Percentiles rank a stretch among this genome's conserved stretches.
These are phyloP conservation scores for Metarhizium humberi DNA, from an alignment of 2,329 filamentous ascomycete species.

Conservation along the genomic window DNA sequence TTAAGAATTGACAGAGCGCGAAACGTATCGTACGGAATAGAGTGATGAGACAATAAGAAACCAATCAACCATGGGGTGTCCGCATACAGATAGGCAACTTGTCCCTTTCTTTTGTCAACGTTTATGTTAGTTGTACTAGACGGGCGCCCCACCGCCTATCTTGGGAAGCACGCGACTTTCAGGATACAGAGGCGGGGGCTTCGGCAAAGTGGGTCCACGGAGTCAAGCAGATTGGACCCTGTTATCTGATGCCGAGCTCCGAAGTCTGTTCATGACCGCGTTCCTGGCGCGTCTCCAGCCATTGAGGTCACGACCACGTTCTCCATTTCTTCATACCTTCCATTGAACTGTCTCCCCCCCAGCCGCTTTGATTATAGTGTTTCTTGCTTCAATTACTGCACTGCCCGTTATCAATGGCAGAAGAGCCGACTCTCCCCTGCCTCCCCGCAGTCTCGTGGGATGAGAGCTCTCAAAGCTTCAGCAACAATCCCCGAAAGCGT, in stretches of 20 bases:
- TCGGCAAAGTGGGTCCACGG: background rate
- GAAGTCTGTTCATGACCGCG: background rate
- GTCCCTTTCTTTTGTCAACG: too few relatives aligned
- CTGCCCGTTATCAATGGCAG: slow-evolving; percentile 20
- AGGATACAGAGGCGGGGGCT: background rate
- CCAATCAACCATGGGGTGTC: background rate
- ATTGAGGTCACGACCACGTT: background rate
- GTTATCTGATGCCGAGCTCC: background rate
- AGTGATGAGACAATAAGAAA: too few relatives aligned
- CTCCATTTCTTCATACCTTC: background rate
- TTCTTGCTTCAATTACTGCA: background rate
- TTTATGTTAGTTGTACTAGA: background rate
- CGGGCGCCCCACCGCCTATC: background rate
- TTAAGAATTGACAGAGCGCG: too few relatives aligned
- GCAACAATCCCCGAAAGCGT: slow-evolving; percentile 30
- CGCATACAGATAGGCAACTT: background rate
- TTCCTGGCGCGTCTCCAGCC: slow-evolving; percentile 1
- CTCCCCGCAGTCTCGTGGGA: slow-evolving; percentile 30
- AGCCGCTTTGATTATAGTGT: background rate
- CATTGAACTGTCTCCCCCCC: background rate
- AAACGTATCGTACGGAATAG: too few relatives aligned
- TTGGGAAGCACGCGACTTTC: background rate
- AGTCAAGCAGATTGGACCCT: slow-evolving; percentile 1
- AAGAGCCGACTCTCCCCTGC: slow-evolving; percentile 31
- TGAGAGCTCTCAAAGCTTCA: slow-evolving; percentile 28